These are phyloP conservation scores for Trichosporon sp. DNA, from an alignment of 1,284 basidiomycete genomes.

Conservation along the genomic window DNA sequence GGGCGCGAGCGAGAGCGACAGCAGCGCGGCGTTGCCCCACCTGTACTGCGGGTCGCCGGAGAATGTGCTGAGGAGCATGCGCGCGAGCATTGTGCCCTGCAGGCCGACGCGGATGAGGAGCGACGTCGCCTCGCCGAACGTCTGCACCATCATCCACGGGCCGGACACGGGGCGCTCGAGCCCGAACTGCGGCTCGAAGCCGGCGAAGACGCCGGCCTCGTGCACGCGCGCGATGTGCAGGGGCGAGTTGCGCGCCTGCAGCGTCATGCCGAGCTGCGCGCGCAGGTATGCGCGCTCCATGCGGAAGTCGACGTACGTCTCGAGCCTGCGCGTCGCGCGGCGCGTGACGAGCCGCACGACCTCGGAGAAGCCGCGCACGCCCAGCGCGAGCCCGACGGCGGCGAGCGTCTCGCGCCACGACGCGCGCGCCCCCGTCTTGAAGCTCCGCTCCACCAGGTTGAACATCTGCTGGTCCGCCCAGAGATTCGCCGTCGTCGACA, in stretches of 20 bases:
- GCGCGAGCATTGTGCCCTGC: conserved; percentile 61
- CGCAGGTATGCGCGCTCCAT: conserved; percentile 71
- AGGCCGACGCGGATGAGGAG: conserved; percentile 50
- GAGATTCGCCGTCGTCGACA: background rate
- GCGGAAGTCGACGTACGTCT: conserved; percentile 63
- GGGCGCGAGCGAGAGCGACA: conserved; percentile 13
- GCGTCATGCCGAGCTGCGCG: conserved; percentile 67
- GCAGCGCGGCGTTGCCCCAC: conserved; percentile 5
- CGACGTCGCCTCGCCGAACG: conserved; percentile 68
- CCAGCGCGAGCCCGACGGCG: background rate
- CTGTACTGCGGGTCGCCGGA: conserved; percentile 5
- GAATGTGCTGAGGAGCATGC: conserved; percentile 12
- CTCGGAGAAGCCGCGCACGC: background rate
- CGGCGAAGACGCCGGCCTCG: conserved; percentile 58
- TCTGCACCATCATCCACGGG: conserved; percentile 45
- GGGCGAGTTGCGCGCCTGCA: conserved; percentile 68
- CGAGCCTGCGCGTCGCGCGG: conserved; percentile 18
- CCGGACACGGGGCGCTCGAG: conserved; percentile 4
- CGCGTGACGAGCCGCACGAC: background rate
- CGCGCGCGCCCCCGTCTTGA: background rate
- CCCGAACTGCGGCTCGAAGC: conserved; percentile 16
- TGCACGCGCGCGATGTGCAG: conserved; percentile 66
- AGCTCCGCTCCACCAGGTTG: conserved; percentile 9
- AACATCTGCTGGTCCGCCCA: conserved; percentile 8
- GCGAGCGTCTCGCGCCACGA: conserved; percentile 1